Evolutionary conservation across 257 asterid genomes (phyloP).

Genomic region (Rehmannia glutinosa): DNA sequence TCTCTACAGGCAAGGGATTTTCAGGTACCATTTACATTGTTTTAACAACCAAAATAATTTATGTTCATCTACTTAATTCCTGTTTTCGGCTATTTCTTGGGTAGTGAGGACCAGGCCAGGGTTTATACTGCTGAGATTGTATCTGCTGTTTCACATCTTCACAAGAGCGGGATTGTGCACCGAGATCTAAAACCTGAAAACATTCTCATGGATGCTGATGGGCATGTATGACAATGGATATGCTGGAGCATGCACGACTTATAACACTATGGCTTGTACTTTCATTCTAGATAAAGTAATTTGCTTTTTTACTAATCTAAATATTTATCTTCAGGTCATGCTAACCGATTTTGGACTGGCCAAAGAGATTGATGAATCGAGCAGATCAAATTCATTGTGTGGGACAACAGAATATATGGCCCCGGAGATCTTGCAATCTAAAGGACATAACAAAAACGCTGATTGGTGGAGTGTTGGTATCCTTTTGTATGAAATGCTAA

Average conservation of each 20-base stretch:
- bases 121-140: slow-evolving; percentile 92
- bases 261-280: slow-evolving; percentile 16
- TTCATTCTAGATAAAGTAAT: neutral
- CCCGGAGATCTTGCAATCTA: slow-evolving; percentile 74
- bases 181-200: slow-evolving; percentile 95
- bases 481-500: slow-evolving; percentile 87
- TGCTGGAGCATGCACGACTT: slow-evolving; percentile 23
- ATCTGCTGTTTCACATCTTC: slow-evolving; percentile 95
- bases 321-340: slow-evolving; percentile 55
- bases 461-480: slow-evolving; percentile 98
- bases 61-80: slow-evolving; percentile 25
- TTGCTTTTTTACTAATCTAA: slow-evolving; percentile 15
- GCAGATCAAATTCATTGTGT: slow-evolving; percentile 88
- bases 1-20: slow-evolving; percentile 90
- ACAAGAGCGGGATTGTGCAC: slow-evolving; percentile 85
- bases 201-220: slow-evolving; percentile 95
- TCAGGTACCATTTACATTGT: slow-evolving; percentile 53
- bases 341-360: slow-evolving; percentile 93
- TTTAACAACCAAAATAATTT: neutral
- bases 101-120: slow-evolving; percentile 96
- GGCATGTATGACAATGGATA: slow-evolving; percentile 54
- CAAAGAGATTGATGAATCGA: slow-evolving; percentile 81
- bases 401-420: slow-evolving; percentile 98
- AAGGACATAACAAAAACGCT: slow-evolving; percentile 82
- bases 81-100: slow-evolving; percentile 27